Conservation (phyloP, 805 yeast genomes). For the Huiozyma naganishii region DNA sequence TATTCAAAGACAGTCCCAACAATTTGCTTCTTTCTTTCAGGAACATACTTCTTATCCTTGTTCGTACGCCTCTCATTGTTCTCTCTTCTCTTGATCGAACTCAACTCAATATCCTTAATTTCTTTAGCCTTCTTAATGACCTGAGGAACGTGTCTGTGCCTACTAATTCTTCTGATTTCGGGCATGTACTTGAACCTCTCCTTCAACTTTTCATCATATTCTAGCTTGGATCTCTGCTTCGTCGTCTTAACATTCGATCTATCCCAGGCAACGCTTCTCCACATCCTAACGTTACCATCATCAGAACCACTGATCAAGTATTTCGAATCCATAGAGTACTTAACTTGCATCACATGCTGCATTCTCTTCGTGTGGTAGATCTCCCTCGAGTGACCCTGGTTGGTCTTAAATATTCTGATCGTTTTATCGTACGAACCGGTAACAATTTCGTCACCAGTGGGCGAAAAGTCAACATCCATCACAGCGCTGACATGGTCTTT, state of each 20-base stretch:
- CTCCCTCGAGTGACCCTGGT: conserved; percentile 88
- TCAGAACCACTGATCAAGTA: conserved; percentile 87
- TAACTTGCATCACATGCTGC: conserved; percentile 85
- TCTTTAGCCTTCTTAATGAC: conserved; percentile 84
- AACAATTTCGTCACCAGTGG: conserved; percentile 93
- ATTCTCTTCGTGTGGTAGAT: conserved; percentile 93
- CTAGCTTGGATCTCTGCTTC: conserved; percentile 70
- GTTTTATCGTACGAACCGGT: conserved; percentile 95
- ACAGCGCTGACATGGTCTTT: conserved; percentile 96
- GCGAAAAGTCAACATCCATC: conserved; percentile 87
- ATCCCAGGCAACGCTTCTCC: conserved; percentile 85
- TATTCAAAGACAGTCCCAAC: conserved; percentile 67
- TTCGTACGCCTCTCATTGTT: conserved; percentile 73
- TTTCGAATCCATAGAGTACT: conserved; percentile 79
- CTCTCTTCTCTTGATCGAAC: conserved; percentile 68
- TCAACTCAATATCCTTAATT: conserved; percentile 65
- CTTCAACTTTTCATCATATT: conserved; percentile 84
- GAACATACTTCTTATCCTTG: conserved; percentile 45
- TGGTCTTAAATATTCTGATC: conserved; percentile 61
- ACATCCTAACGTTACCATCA: conserved; percentile 87
- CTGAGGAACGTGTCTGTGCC: conserved; percentile 86
- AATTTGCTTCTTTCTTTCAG: conserved; percentile 82
- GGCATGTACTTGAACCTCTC: conserved; percentile 95
- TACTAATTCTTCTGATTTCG: conserved; percentile 77
- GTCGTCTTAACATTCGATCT: conserved; percentile 73